Evolutionary conservation across 1,139 yeast genomes (phyloP).

Genomic region (Trichomonascaceae sp.): DNA sequence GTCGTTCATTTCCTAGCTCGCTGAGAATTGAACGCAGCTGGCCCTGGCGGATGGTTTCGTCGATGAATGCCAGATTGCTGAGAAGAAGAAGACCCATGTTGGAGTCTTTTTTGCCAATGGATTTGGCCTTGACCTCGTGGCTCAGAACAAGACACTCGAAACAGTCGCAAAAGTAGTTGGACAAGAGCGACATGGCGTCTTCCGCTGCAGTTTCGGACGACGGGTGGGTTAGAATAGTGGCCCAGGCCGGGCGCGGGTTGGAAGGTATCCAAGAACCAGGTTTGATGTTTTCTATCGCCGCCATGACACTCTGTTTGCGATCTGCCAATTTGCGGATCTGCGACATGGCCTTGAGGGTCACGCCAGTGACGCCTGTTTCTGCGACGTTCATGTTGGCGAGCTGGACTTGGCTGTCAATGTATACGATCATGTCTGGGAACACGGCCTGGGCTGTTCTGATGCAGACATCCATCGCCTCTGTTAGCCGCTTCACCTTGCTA

Average conservation of each 20-base stretch:
- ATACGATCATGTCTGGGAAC: constrained; percentile 44
- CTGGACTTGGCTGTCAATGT: constrained; percentile 40
- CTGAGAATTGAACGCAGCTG: constrained; percentile 47
- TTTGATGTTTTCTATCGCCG: constrained; percentile 37
- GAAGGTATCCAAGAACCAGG: constrained; percentile 63
- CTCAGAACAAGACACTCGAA: constrained; percentile 59
- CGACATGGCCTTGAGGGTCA: constrained; percentile 54
- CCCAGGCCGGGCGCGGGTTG: constrained; percentile 20
- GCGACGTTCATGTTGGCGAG: constrained; percentile 34
- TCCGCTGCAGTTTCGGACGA: constrained; percentile 6
- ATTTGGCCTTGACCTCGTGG: constrained; percentile 41
- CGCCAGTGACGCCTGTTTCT: constrained; percentile 57
- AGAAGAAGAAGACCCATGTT: constrained; percentile 53
- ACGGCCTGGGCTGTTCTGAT: constrained; percentile 27
- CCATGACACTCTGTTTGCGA: constrained; percentile 40
- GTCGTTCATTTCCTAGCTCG: constrained; percentile 47
- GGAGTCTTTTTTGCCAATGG: constrained; percentile 23
- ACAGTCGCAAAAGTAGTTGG: constrained; percentile 59
- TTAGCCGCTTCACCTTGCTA: constrained; percentile 13
- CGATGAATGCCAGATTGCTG: constrained; percentile 60
- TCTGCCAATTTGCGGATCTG: constrained; percentile 53
- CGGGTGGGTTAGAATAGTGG: constrained; percentile 7
- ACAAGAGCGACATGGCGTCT: constrained; percentile 26
- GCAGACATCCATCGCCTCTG: constrained; percentile 11
- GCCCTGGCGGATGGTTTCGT: constrained; percentile 56